Percentiles rank a stretch among this genome's conserved stretches.
These are phyloP conservation scores for Colletotrichum sp. DNA, from an alignment of 2,329 filamentous ascomycete species.

Conservation along the genomic window DNA sequence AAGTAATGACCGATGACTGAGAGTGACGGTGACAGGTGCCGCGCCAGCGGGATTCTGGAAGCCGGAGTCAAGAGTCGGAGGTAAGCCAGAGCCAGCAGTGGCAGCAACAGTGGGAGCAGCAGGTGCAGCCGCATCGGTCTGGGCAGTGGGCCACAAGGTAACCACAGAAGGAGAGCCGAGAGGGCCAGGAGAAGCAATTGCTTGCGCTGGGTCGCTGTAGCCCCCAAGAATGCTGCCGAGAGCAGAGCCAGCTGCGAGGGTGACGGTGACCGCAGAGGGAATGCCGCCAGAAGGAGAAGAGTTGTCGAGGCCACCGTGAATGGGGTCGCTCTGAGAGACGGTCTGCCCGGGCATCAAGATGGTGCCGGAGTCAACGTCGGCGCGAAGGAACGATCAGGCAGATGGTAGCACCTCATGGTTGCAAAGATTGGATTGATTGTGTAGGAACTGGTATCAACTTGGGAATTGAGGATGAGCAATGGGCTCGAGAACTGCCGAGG, in stretches of 20 bases:
- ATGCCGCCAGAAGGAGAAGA: too few relatives aligned
- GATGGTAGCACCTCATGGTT: not conserved
- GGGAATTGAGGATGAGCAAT: too few relatives aligned
- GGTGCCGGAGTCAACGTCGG: not conserved
- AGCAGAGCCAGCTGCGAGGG: not conserved
- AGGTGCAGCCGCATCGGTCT: not conserved
- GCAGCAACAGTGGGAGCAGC: not conserved
- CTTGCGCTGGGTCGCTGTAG: not conserved
- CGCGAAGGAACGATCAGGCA: not conserved
- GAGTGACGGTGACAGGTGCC: not conserved
- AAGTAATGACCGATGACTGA: not conserved
- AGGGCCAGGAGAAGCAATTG: not conserved
- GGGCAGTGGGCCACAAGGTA: conserved; percentile 1
- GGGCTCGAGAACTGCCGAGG: too few relatives aligned
- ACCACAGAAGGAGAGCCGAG: not conserved
- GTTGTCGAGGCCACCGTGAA: too few relatives aligned
- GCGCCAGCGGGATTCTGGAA: not conserved
- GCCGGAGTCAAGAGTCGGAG: not conserved
- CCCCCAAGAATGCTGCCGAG: not conserved
- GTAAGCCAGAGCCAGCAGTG: not conserved
- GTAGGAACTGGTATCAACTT: too few relatives aligned
- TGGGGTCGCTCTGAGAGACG: too few relatives aligned
- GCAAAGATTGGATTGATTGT: too few relatives aligned
- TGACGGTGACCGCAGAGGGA: not conserved
- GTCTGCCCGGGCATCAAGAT: not conserved